phyloP scores from a whole-genome alignment of 2,329 filamentous ascomycete genomes.

The Emericellopsis cladophorae region DNA sequence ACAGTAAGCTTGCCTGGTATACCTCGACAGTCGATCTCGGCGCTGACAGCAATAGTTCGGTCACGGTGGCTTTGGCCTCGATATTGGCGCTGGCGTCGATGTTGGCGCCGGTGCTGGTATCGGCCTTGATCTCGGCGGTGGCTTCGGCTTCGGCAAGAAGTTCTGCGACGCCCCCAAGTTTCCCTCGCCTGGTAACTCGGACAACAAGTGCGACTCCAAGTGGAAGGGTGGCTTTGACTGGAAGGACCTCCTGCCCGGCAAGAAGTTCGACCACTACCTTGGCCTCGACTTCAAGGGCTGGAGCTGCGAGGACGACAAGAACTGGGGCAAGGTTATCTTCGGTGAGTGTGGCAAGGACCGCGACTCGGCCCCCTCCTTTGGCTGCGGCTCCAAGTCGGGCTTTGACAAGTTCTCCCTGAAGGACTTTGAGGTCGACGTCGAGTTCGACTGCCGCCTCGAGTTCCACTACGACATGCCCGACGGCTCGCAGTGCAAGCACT shows the following conservation, averaged over 20 bases:
- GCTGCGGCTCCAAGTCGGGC: constrained; percentile 26
- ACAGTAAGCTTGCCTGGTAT: constrained; percentile 19
- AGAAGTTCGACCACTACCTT: constrained; percentile 48
- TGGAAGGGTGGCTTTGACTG: constrained; percentile 65
- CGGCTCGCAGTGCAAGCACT: constrained; percentile 71
- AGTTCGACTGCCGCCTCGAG: constrained; percentile 67
- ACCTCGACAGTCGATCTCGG: too few species aligned
- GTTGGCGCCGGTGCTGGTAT: background rate
- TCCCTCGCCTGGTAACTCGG: constrained; percentile 55
- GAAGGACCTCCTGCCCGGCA: constrained; percentile 45
- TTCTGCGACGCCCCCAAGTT: constrained; percentile 32
- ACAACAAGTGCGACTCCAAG: constrained; percentile 64
- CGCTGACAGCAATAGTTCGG: constrained; percentile 1
- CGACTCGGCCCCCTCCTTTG: constrained; percentile 44
- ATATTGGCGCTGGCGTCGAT: background rate
- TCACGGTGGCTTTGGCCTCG: background rate
- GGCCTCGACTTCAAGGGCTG: constrained; percentile 67
- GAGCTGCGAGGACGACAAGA: constrained; percentile 48
- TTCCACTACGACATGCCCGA: constrained; percentile 83
- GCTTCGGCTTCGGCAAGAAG: constrained; percentile 5
- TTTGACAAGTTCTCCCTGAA: constrained; percentile 51
- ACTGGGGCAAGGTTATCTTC: constrained; percentile 51
- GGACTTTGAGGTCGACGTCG: constrained; percentile 58
- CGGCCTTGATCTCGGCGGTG: constrained; percentile 1
- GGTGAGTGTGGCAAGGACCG: constrained; percentile 35